phyloP scores from a whole-genome alignment of 2,329 filamentous ascomycete genomes.

The Pezizomycotina sp. region DNA sequence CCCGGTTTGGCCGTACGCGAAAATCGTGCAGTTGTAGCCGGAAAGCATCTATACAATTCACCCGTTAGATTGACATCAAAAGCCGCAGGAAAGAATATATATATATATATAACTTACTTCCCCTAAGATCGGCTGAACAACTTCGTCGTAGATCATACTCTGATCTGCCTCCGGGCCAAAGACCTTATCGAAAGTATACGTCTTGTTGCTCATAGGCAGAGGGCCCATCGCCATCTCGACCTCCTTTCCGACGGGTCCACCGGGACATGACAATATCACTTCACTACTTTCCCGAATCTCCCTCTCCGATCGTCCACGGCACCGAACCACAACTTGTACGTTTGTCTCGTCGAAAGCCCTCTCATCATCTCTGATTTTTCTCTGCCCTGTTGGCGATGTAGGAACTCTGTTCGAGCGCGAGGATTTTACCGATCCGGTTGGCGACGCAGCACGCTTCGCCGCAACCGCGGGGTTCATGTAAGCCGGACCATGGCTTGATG shows the following conservation, averaged over 20 bases:
- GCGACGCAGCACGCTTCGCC: conserved; percentile 42
- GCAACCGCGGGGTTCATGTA: conserved; percentile 17
- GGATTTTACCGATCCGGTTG: conserved; percentile 52
- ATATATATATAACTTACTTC: conserved; percentile 46
- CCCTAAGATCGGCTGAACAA: conserved; percentile 79
- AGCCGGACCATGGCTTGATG: conserved; percentile 11
- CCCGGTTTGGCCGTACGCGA: conserved; percentile 93
- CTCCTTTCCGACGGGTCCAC: conserved; percentile 69
- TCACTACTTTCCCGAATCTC: conserved; percentile 90
- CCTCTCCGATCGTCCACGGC: conserved; percentile 77
- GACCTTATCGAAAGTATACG: conserved; percentile 91
- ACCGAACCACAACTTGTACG: conserved; percentile 93
- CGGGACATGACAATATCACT: conserved; percentile 64
- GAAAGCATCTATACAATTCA: conserved; percentile 52
- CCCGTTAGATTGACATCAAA: neutral
- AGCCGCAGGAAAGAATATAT: conserved; percentile 11
- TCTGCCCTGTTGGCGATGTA: conserved; percentile 36
- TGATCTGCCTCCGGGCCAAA: conserved; percentile 93
- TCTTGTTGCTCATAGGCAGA: conserved; percentile 84
- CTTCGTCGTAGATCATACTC: conserved; percentile 84
- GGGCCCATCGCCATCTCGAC: conserved; percentile 85
- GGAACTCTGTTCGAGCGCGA: conserved; percentile 22
- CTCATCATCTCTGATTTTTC: conserved; percentile 37
- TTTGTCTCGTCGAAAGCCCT: conserved; percentile 61
- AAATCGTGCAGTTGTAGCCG: conserved; percentile 96